Conservation (phyloP, 805 yeast genomes). For the Spathaspora arborariae region DNA sequence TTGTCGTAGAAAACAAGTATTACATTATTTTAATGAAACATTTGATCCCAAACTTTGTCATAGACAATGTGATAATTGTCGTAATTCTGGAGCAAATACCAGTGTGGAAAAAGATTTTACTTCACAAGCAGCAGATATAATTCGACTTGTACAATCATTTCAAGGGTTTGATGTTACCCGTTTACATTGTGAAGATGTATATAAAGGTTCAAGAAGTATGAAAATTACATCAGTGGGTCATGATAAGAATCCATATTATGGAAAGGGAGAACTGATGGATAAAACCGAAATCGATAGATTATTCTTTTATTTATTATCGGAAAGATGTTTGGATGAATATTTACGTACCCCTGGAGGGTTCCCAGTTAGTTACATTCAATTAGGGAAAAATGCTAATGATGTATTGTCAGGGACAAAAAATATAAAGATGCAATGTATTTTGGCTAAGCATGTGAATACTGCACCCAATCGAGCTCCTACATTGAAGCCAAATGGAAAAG, state of each 20-base stretch:
- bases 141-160: slow-evolving; percentile 53
- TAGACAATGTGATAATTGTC: slow-evolving; percentile 84
- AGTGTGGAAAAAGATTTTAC: slow-evolving; percentile 67
- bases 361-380: slow-evolving; percentile 68
- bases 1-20: slow-evolving; percentile 84
- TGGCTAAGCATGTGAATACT: slow-evolving; percentile 3
- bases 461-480: neutral
- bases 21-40: slow-evolving; percentile 84
- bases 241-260: slow-evolving; percentile 58
- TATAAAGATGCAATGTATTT: slow-evolving; percentile 51
- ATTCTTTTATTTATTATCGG: slow-evolving; percentile 70
- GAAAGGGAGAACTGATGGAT: slow-evolving; percentile 62
- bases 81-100: slow-evolving; percentile 28
- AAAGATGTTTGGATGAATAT: slow-evolving; percentile 65
- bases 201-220: slow-evolving; percentile 65
- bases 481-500: neutral
- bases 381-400: slow-evolving; percentile 53
- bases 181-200: slow-evolving; percentile 77
- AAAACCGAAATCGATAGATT: slow-evolving; percentile 76
- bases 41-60: slow-evolving; percentile 66
- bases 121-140: slow-evolving; percentile 52
- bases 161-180: slow-evolving; percentile 65
- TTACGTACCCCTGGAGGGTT: slow-evolving; percentile 73
- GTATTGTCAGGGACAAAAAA: slow-evolving; percentile 43
- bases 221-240: slow-evolving; percentile 64